Evolutionary conservation across 1,284 basidiomycete species (phyloP), one percentile per base, ranked within the genome.

Genomic region (Kwoniella shivajii): DNA sequence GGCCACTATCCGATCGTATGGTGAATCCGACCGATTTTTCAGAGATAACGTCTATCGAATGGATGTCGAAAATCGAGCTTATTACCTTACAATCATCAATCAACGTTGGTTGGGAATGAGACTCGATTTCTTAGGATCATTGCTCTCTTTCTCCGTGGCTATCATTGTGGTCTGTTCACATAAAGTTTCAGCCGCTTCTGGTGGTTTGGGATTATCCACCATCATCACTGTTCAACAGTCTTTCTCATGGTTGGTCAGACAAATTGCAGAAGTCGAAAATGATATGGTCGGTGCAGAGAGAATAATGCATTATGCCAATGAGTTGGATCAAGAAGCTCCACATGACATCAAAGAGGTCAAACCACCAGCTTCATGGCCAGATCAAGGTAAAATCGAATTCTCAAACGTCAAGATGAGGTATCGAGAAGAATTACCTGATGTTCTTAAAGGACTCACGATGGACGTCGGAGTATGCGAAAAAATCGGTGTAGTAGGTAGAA

Each of bases 251-350:
- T 83, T 92, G 70, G 85, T 93, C 45, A 85, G 89, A 22, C 90
- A 93, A 73, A 82, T 83, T 49, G 88, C 89, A 3, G 89, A 92
- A 69, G 86, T 92, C 14, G 90, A 94, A 76, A 93, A 94, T 73
- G 85, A 93, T 75, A 92, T 94, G 88, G 92, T 92, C 73, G 86
- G 87, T 24, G 89, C 92, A 4, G 92, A 95, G 75, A 86, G 90
- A 43, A 82, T 92, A 49, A 67, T 74, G 67, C 65, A 74, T 55
- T 95, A 95, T 66, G 86, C 87, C 30, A 82, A 82, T 31, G 80
- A 84, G 46, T 76, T 91, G 27, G 88, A 90, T 67, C 88, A 90
- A 73, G 92, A 95, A 74, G 84, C 88, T 0, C 82, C 88, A 0
- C 85, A 90, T 64, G 81, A 86, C 31, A 75, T 90, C 34, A 75